phyloP scores from a whole-genome alignment of 192 early-diverging fungal species.

The Coemansia furcata region DNA sequence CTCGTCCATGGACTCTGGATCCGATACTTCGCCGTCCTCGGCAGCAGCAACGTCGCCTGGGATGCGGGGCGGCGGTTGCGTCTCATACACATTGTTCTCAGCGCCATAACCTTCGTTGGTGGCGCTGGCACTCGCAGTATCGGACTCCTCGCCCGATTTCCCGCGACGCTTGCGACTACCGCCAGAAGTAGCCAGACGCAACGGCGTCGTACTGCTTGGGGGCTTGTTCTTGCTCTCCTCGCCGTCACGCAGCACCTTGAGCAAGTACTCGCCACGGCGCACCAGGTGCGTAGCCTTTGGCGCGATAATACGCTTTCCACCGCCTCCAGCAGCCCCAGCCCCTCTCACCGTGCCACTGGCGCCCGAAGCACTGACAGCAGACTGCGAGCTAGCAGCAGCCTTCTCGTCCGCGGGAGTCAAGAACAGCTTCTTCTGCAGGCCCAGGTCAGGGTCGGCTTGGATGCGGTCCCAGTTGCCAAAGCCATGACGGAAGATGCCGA shows the following conservation, averaged over 20 bases:
- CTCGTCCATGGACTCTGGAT: slow-evolving; percentile 57
- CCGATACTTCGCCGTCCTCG: slow-evolving; percentile 44
- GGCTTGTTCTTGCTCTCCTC: slow-evolving; percentile 51
- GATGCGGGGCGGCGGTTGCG: slow-evolving; percentile 1
- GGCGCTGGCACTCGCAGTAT: slow-evolving; percentile 22
- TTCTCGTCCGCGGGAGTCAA: slow-evolving; percentile 56
- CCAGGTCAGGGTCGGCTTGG: slow-evolving; percentile 74
- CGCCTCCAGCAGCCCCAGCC: slow-evolving; percentile 5
- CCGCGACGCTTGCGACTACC: slow-evolving; percentile 35
- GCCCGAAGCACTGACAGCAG: slow-evolving; percentile 24
- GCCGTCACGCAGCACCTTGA: slow-evolving; percentile 78
- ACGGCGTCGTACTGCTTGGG: slow-evolving; percentile 13
- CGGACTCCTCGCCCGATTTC: slow-evolving; percentile 32
- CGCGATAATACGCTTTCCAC: slow-evolving; percentile 49
- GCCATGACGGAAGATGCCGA: slow-evolving; percentile 92
- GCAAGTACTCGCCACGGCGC: slow-evolving; percentile 85
- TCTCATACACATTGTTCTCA: not conserved
- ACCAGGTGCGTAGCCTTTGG: slow-evolving; percentile 86
- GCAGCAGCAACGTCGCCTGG: slow-evolving; percentile 9
- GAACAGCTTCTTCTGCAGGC: slow-evolving; percentile 85
- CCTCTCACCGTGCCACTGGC: slow-evolving; percentile 14
- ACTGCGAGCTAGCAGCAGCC: slow-evolving; percentile 27
- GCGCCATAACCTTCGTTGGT: slow-evolving; percentile 15
- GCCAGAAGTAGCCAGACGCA: not conserved
- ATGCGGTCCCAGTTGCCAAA: slow-evolving; percentile 91